Evolutionary conservation across 2,329 filamentous ascomycete species (phyloP).

Genomic region (Tricladium varicosporioides): DNA sequence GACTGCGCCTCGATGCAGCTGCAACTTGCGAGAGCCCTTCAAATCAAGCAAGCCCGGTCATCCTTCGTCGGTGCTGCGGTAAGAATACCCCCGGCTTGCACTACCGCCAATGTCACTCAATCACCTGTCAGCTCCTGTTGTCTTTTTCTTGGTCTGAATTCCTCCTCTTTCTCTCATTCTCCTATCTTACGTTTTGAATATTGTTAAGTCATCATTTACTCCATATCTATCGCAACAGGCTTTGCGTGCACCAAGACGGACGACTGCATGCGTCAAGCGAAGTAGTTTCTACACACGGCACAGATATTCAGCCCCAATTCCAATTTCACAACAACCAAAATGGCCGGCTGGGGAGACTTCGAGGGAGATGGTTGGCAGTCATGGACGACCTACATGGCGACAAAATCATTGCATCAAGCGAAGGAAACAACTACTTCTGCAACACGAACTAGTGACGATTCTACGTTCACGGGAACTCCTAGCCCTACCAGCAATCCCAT

Average conservation of each 20-base stretch:
- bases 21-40: not conserved
- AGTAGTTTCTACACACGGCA: not conserved
- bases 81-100: not conserved
- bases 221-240: not conserved
- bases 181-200: not conserved
- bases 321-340: not conserved
- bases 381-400: too few species aligned
- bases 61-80: not conserved
- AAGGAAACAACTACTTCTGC: not conserved
- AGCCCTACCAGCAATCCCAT: too few species aligned
- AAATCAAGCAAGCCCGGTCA: not conserved
- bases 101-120: not conserved
- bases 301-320: not conserved
- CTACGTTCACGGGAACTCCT: too few species aligned
- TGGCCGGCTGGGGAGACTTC: not conserved
- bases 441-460: not conserved
- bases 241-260: not conserved
- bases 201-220: not conserved
- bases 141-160: not conserved
- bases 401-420: not conserved
- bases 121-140: not conserved
- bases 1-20: slow-evolving; percentile 3
- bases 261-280: too few species aligned
- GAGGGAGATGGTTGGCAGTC: too few species aligned
- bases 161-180: not conserved